These are phyloP conservation scores for Helicocarpus griseus DNA, from an alignment of 2,329 filamentous ascomycete species.

Conservation along the genomic window DNA sequence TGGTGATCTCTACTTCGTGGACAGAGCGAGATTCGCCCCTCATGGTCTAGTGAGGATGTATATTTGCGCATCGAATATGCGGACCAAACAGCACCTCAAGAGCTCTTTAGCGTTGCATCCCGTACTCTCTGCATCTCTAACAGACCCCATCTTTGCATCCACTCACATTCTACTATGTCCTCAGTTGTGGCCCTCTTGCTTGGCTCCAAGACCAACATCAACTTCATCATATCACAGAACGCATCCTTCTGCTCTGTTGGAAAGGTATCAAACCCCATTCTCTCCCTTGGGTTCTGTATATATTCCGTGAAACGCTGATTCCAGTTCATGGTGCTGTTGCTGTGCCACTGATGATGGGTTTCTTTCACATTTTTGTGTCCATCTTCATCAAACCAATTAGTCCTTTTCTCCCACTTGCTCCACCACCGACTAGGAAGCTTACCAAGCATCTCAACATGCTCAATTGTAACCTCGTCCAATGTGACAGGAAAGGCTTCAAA, in stretches of 20 bases:
- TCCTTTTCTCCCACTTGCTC: conserved; percentile 10
- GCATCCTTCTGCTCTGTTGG: conserved; percentile 10
- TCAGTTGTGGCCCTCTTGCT: conserved; percentile 11
- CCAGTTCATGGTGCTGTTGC: conserved; percentile 1
- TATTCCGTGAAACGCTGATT: conserved; percentile 3
- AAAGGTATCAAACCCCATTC: conserved; percentile 8
- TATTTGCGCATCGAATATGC: too few species aligned
- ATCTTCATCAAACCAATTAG: conserved; percentile 11
- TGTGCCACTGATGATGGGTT: conserved; percentile 4
- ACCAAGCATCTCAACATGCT: conserved; percentile 21
- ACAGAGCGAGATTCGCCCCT: too few species aligned
- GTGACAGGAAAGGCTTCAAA: conserved; percentile 16
- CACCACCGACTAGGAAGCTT: conserved; percentile 16
- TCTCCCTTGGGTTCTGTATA: conserved; percentile 8
- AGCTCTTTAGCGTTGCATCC: conserved; percentile 1
- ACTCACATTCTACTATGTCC: conserved; percentile 11
- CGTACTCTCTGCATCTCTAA: conserved; percentile 10
- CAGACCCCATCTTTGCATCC: conserved; percentile 15
- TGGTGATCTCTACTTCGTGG: too few species aligned
- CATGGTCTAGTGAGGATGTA: too few species aligned
- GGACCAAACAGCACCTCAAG: background rate
- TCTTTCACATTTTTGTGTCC: conserved; percentile 7
- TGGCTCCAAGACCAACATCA: conserved; percentile 14
- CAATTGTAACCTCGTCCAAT: conserved; percentile 14
- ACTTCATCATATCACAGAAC: conserved; percentile 14